Percentiles rank a stretch among this genome's conserved stretches.
phyloP scores from a whole-genome alignment of 148 eudicot species.

The Simmondsia chinensis region DNA sequence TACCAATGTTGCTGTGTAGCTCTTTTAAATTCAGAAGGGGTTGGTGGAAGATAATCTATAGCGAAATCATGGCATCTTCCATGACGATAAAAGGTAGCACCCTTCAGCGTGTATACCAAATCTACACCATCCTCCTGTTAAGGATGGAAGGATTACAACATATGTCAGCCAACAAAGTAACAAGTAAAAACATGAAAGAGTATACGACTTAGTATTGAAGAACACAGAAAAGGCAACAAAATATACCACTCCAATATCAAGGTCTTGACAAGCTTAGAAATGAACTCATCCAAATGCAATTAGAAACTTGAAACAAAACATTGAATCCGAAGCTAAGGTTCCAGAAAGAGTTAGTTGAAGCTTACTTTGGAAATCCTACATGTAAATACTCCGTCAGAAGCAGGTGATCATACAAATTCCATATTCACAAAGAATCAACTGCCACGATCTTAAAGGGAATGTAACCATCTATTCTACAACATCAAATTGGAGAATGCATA shows the following conservation, averaged over 20 bases:
- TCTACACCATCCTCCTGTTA: constrained; percentile 57
- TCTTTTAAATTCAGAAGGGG: constrained; percentile 34
- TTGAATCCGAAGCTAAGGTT: no score
- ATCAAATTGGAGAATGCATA: no score
- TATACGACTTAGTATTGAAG: not conserved
- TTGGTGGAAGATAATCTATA: constrained; percentile 62
- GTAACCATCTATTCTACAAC: no score
- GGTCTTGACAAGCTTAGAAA: no score
- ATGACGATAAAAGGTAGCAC: constrained; percentile 52
- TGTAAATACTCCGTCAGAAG: no score
- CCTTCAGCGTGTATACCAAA: constrained; percentile 38
- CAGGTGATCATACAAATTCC: no score
- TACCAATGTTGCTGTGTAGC: constrained; percentile 35
- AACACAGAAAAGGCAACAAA: not conserved
- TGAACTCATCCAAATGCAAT: no score
- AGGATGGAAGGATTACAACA: not conserved
- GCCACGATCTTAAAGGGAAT: no score
- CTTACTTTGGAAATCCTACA: no score
- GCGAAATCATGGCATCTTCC: constrained; percentile 31
- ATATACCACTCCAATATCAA: not conserved
- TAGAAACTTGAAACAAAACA: no score
- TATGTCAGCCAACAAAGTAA: not conserved
- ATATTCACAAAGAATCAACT: no score
- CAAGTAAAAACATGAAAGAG: not conserved
- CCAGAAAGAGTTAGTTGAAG: no score